Evolutionary conservation across 2,329 filamentous ascomycete species (phyloP).

Genomic region (Fusarium tuaranense): DNA sequence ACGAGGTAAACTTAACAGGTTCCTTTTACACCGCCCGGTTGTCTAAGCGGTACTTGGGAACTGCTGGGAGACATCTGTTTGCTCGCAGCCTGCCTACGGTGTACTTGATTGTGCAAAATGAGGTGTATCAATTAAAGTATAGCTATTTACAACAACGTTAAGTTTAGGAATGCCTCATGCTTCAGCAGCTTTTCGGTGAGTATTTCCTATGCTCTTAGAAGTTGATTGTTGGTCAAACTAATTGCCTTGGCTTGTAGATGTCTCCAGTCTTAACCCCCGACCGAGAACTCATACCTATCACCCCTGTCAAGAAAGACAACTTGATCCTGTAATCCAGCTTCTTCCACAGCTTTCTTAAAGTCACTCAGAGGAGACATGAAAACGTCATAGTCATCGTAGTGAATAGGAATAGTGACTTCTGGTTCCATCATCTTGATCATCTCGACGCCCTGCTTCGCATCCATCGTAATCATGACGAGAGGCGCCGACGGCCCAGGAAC

Average conservation of each 20-base stretch:
- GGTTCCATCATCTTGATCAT: slow-evolving; percentile 70
- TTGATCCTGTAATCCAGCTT: slow-evolving; percentile 61
- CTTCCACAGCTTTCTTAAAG: slow-evolving; percentile 67
- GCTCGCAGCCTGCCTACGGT: too few relatives aligned
- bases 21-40: too few relatives aligned
- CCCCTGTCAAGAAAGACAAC: slow-evolving; percentile 68
- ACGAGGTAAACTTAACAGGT: too few relatives aligned
- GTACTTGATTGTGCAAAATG: too few relatives aligned
- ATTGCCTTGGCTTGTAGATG: not conserved
- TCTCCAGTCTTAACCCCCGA: not conserved
- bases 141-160: too few relatives aligned
- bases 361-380: slow-evolving; percentile 70
- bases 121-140: too few relatives aligned
- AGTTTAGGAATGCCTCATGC: too few relatives aligned
- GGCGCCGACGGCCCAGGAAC: slow-evolving; percentile 70
- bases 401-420: slow-evolving; percentile 72
- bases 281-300: slow-evolving; percentile 27
- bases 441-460: slow-evolving; percentile 71
- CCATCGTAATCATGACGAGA: slow-evolving; percentile 77
- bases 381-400: slow-evolving; percentile 74
- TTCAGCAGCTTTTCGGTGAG: not conserved
- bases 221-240: not conserved
- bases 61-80: too few relatives aligned
- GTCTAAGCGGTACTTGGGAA: too few relatives aligned
- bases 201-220: not conserved